Percentiles rank a stretch among this genome's conserved stretches.
phyloP scores from a whole-genome alignment of 208 protist species.

The Jaenimonas drosophilae region DNA sequence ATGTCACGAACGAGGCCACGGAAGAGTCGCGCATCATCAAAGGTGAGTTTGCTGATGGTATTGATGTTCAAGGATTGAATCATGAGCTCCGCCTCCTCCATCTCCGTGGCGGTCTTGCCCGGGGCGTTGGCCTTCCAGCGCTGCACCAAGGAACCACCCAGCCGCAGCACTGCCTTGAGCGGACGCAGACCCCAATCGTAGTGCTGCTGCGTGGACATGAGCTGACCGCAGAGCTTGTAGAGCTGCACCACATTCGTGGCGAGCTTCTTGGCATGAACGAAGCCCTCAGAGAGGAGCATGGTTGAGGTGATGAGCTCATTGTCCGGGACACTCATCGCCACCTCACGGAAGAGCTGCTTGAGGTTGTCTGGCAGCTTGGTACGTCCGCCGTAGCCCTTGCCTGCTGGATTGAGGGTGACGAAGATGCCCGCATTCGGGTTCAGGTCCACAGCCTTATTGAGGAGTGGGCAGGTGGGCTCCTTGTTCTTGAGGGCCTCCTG shows the following conservation, averaged over 20 bases:
- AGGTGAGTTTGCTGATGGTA: slow-evolving; percentile 96
- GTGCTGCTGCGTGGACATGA: slow-evolving; percentile 96
- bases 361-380: slow-evolving; percentile 98
- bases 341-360: slow-evolving; percentile 96
- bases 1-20: slow-evolving; percentile 86
- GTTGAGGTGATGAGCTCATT: slow-evolving; percentile 93
- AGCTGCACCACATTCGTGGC: slow-evolving; percentile 88
- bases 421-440: slow-evolving; percentile 91
- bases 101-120: slow-evolving; percentile 57
- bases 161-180: slow-evolving; percentile 94
- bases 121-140: slow-evolving; percentile 54
- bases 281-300: slow-evolving; percentile 88
- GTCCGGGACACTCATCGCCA: slow-evolving; percentile 97
- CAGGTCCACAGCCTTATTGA: slow-evolving; percentile 61
- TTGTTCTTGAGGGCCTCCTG: slow-evolving; percentile 85
- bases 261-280: slow-evolving; percentile 73
- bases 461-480: slow-evolving; percentile 67
- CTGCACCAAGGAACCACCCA: slow-evolving; percentile 82
- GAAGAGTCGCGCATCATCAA: slow-evolving; percentile 95
- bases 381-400: slow-evolving; percentile 95
- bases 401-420: slow-evolving; percentile 96
- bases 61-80: slow-evolving; percentile 95
- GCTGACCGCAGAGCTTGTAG: slow-evolving; percentile 92
- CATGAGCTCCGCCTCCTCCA: slow-evolving; percentile 86
- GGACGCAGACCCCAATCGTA: slow-evolving; percentile 98